A percentile compares a stretch with the other conserved stretches of the same genome.
These are phyloP conservation scores for Penicillium sp. DNA, from an alignment of 2,329 filamentous ascomycete species.

Conservation along the genomic window DNA sequence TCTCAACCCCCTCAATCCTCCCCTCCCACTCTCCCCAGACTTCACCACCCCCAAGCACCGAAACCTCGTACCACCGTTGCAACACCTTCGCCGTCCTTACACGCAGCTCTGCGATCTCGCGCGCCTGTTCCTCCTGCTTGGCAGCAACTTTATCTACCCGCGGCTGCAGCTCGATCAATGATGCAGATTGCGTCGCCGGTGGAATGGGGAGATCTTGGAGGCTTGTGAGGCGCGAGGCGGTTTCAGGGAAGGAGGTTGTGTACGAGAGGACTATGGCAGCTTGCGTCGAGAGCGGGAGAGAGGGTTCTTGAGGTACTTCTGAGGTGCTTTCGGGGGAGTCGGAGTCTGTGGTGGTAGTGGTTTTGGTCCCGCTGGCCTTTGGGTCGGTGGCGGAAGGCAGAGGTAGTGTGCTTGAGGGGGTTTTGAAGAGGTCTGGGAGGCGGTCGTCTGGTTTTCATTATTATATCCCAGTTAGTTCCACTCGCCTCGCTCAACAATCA, in stretches of 20 bases:
- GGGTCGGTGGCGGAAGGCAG: conserved; percentile 31
- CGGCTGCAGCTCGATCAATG: conserved; percentile 50
- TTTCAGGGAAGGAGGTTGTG: conserved; percentile 52
- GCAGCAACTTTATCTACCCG: conserved; percentile 42
- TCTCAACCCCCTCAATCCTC: conserved; percentile 68
- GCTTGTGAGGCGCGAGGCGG: conserved; percentile 53
- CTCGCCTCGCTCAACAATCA: no score
- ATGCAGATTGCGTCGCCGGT: conserved; percentile 45
- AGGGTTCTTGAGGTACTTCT: conserved; percentile 49
- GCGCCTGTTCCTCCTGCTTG: conserved; percentile 46
- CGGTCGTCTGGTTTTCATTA: conserved; percentile 37
- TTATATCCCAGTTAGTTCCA: no score
- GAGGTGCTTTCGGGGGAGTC: conserved; percentile 44
- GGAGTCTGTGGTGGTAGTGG: not conserved
- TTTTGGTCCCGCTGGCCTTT: conserved; percentile 24
- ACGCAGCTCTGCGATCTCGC: conserved; percentile 47
- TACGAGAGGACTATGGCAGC: conserved; percentile 51
- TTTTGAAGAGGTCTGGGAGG: conserved; percentile 48
- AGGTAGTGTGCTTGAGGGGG: conserved; percentile 37
- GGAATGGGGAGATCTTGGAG: conserved; percentile 54
- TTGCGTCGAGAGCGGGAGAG: conserved; percentile 32
- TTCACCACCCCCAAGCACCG: conserved; percentile 70
- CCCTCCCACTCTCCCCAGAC: conserved; percentile 74
- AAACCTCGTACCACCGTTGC: conserved; percentile 74
- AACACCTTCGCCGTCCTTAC: conserved; percentile 56